phyloP scores from a whole-genome alignment of 2,329 filamentous ascomycete genomes.

The Aspergillus brunneoviolaceus region DNA sequence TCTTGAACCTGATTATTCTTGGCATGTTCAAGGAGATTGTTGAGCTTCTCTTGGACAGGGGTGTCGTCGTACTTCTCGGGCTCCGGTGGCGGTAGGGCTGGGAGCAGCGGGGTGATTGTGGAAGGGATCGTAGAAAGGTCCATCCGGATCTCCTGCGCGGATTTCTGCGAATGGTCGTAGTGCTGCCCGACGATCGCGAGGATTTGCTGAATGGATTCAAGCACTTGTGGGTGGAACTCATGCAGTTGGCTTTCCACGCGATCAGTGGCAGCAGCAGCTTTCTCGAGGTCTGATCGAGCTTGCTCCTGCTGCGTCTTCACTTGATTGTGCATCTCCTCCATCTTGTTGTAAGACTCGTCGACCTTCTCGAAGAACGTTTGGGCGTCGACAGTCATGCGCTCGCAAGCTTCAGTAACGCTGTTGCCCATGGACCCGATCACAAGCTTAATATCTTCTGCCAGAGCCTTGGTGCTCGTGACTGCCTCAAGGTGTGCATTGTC shows the following conservation, averaged over 20 bases:
- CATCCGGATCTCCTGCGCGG: slow-evolving; percentile 61
- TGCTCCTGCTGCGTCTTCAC: slow-evolving; percentile 76
- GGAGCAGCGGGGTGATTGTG: slow-evolving; percentile 58
- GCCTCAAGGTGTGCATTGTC: slow-evolving; percentile 71
- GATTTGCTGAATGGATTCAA: slow-evolving; percentile 84
- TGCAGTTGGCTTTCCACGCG: slow-evolving; percentile 74
- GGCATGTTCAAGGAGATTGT: slow-evolving; percentile 43
- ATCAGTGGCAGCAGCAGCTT: slow-evolving; percentile 70
- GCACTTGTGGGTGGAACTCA: slow-evolving; percentile 84
- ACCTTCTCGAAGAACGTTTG: slow-evolving; percentile 82
- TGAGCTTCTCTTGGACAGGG: slow-evolving; percentile 59
- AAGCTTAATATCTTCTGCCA: slow-evolving; percentile 83
- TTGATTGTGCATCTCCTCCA: slow-evolving; percentile 71
- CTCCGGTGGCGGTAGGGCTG: slow-evolving; percentile 46
- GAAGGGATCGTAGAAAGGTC: slow-evolving; percentile 51
- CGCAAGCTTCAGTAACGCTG: slow-evolving; percentile 75
- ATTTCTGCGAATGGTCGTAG: slow-evolving; percentile 79
- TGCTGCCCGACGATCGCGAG: slow-evolving; percentile 78
- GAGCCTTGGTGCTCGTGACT: slow-evolving; percentile 70
- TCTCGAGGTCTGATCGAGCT: slow-evolving; percentile 76
- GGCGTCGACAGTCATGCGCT: slow-evolving; percentile 84
- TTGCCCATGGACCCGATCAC: slow-evolving; percentile 82
- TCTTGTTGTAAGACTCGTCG: slow-evolving; percentile 71
- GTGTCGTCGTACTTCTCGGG: slow-evolving; percentile 64
- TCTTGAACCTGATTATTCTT: slow-evolving; percentile 58